Evolutionary conservation across 352 stramenopile species (phyloP), one percentile per base, ranked within the genome.

Genomic region (Plasmopara viticola): DNA sequence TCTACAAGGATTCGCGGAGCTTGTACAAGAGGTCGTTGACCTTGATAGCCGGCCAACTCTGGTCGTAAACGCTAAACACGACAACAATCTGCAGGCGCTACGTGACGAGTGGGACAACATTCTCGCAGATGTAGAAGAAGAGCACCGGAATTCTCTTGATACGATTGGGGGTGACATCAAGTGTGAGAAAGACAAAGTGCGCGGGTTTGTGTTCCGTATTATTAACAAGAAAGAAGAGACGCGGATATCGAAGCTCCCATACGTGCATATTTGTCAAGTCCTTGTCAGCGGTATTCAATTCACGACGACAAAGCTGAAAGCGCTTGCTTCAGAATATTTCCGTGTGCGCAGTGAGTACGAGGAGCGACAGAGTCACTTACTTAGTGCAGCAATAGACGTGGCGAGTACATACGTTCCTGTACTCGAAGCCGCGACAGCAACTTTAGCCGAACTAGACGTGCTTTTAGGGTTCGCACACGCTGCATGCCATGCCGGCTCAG

Each of bases 241-340:
- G 51, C 69, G 84, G 9, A 68, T 98, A n/a, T 88, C 90, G 37
- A 87, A 94, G 58, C 39, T 95, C 2, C 70, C 70, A 1, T 75
- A 92, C 40, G 84, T 97, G 15, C 86, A 95, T 56, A 94, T 98
- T 33, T 92, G 97, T 52, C 84, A 95, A 47, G 87, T 99, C 29
- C 79, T 99, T 12, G 95, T 97, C 47, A 99, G 97, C 64, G 96
- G 97, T 10, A 88, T 99, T 28, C 97, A 98, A 64, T 99, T 99
- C 66, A 98, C 91, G 14, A 98, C 94, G 10, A 87, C 76, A 9
- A 87, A 84, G 51, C 73, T 98, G 17, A 88, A 93, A 53, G 68
- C 84, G 18, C 68, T 98, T 0, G 90, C 84, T 0, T 64, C 72
- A 0, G 81, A 92, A 9, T 95, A 97, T 58, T 80, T 86, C 37